Base-by-base conservation (phyloP, 306 rosid genomes). In the Quercus dentata region DNA sequence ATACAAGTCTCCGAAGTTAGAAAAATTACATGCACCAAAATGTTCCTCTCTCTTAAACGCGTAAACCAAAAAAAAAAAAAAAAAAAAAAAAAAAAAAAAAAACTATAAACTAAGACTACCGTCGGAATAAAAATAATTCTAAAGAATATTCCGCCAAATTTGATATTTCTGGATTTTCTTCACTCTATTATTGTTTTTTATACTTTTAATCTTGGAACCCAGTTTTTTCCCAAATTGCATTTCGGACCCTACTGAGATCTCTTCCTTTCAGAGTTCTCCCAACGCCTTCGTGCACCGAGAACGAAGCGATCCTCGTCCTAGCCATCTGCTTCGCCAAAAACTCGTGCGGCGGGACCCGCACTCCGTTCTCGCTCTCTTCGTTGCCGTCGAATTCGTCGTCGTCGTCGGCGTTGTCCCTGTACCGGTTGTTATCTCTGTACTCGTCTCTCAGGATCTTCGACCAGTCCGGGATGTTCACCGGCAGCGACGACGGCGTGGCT, bases 221-320 rank as follows among this genome's bases (percentile, higher is more conserved):
- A 4, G 92, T 92, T 85, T 94, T 94, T 30, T 92, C 96, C 96
- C 94, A 94, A 82, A 94, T 90, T 7, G 94, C 92, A 73, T 94
- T 92, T 73, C 97, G 80, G 41, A 94, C 97, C 76, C 92, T 71
- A 77, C 97, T 94, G 33, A 94, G 97, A 92, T 94, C 98, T 51
- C 97, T 89, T 19, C 98, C 98, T 80, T 94, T 94, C 64, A 92
- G 75, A 7, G 98, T 94, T 83, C 98, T 92, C 3, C 98, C 98
- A 5, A 86, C 82, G 7, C 98, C 98, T 88, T 94, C 98, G 59
- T 94, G 97, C 11, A 94, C 94, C 44, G 97, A 94, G 55, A 87
- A 92, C 6, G 98, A 92, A 19, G 93, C 94, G 51, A 87, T 94
- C 85, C 96, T 86, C 71, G 88, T 89, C 86, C 91, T 78, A 62